Evolutionary conservation across 1,284 basidiomycete species (phyloP), one percentile per base, ranked within the genome.

Genomic region (Ceratobasidium sp.): DNA sequence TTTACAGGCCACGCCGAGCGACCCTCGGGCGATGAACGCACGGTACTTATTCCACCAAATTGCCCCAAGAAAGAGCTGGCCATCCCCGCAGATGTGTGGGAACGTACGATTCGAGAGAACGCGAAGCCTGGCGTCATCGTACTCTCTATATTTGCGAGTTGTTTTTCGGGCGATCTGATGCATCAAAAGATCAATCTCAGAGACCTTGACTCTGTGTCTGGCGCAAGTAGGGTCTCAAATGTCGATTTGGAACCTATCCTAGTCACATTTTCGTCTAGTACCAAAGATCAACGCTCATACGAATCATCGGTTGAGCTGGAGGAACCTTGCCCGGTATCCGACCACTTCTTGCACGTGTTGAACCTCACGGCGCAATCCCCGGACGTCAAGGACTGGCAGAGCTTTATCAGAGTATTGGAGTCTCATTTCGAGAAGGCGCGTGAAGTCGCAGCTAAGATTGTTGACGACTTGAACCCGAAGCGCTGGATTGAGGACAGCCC

Each of bases 151-250:
- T 74, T 74, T 25, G 71, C 71, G 13, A 65, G 43, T 34, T 74
- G 71, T 32, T 52, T 51, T 17, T 74, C 71, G n/a, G 71, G 71
- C 0, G 52, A 32, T n/a, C 56, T 69, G n/a, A 69, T 69, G 67
- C 34, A 57, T 17, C 67, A 69, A 37, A 29, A 19, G 3, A 69
- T 69, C 34, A 29, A 69, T 6, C 6, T 69, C 1, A 17, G 37
- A 22, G 17, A 69, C 52, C 32, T 69, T 0, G 25, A 22, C 22
- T 17, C 67, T 9, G 1, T 15, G 1, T 13, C 34, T 6, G 25
- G 11, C 19, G 1, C 64, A 5, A 32, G 34, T 54, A 1, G n/a
- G 2, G n/a, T n/a, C 4, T 9, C 54, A 29, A 9, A 11, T 17
- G 3, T 25, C 25, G 52, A 37, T 15, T 52, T 52, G 3, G 37